A percentile compares a stretch with the other conserved stretches of the same genome.
Evolutionary conservation across 768 basidiomycete species (phyloP).

Genomic region (Podaxis rugospora): DNA sequence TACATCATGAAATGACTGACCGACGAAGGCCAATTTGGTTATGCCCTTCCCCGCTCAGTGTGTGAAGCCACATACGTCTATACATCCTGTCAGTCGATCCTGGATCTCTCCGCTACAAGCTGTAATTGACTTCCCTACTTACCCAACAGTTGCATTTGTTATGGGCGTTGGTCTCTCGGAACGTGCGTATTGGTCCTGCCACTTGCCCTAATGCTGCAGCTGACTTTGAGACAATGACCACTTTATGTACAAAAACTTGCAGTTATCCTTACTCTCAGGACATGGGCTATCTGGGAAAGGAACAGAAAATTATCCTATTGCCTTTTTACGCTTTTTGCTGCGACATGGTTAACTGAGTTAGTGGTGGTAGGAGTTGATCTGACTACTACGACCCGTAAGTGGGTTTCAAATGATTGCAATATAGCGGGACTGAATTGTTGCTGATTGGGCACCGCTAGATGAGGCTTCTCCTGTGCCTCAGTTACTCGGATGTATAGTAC

Average conservation of each 20-base stretch:
- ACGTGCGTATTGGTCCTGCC: too few relatives aligned
- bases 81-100: too few relatives aligned
- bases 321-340: neutral
- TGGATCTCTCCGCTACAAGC: too few relatives aligned
- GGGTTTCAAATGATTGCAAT: neutral
- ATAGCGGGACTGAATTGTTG: neutral
- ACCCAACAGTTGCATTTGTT: too few relatives aligned
- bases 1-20: too few relatives aligned
- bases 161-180: too few relatives aligned
- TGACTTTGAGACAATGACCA: too few relatives aligned
- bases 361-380: neutral
- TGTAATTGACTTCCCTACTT: too few relatives aligned
- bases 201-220: too few relatives aligned
- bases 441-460: neutral
- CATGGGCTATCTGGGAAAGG: conserved; percentile 1
- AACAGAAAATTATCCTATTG: neutral
- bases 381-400: neutral
- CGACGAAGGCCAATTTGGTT: neutral
- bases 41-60: neutral
- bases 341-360: neutral
- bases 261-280: conserved; percentile 9
- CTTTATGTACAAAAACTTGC: too few relatives aligned
- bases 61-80: neutral
- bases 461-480: neutral
- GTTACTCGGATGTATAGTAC: neutral